A percentile compares a stretch with the other conserved stretches of the same genome.
phyloP scores from a whole-genome alignment of 768 basidiomycete species.

The Leccinum incarnatum region DNA sequence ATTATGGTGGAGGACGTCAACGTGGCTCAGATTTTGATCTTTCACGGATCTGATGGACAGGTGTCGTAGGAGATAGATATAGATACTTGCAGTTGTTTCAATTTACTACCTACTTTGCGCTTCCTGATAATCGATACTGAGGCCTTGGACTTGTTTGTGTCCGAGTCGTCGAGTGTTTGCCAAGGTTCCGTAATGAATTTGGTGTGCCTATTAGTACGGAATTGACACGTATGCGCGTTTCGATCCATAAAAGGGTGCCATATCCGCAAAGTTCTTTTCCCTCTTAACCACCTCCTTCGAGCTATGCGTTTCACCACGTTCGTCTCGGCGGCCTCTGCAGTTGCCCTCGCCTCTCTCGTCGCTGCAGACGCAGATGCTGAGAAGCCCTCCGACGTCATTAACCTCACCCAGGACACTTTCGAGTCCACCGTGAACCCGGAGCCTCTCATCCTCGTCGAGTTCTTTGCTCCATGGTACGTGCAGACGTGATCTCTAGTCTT shows the following conservation, averaged over 20 bases:
- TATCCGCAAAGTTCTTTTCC: neutral
- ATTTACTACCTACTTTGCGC: neutral
- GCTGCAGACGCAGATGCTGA: slow-evolving; percentile 44
- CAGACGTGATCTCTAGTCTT: neutral
- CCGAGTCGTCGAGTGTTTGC: too few species aligned
- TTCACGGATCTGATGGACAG: slow-evolving; percentile 27
- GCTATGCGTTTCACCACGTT: slow-evolving; percentile 62
- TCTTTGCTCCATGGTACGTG: slow-evolving; percentile 83
- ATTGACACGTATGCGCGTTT: slow-evolving; percentile 33
- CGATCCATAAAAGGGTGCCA: slow-evolving; percentile 21
- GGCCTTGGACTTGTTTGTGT: too few species aligned
- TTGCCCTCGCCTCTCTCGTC: slow-evolving; percentile 53
- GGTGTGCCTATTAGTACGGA: neutral
- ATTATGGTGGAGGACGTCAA: slow-evolving; percentile 63
- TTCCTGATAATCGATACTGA: neutral
- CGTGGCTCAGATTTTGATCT: slow-evolving; percentile 74
- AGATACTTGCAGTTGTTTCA: neutral
- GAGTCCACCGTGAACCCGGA: slow-evolving; percentile 62
- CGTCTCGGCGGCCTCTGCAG: slow-evolving; percentile 49
- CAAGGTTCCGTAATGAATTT: neutral
- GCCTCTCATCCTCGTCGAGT: slow-evolving; percentile 85
- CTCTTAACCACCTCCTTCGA: slow-evolving; percentile 26
- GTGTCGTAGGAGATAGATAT: neutral
- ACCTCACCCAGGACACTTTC: slow-evolving; percentile 68
- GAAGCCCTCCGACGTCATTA: slow-evolving; percentile 71